A percentile compares a stretch with the other conserved stretches of the same genome.
phyloP scores from a whole-genome alignment of 2,329 filamentous ascomycete species.

The Penicillium freii region DNA sequence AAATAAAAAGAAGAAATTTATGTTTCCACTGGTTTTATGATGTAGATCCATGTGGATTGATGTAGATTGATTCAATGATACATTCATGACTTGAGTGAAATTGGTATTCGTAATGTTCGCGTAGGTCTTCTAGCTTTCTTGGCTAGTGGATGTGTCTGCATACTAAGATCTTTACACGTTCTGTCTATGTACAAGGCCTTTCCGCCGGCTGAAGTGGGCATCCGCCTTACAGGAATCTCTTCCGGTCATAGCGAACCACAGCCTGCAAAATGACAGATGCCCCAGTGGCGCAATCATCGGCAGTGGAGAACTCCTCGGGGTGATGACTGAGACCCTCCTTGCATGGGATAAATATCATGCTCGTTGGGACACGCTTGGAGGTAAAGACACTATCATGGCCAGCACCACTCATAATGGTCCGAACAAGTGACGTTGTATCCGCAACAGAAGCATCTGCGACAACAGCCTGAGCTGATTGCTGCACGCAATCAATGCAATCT shows the following conservation, averaged over 20 bases:
- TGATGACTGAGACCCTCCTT: slow-evolving; percentile 63
- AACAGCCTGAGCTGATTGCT: slow-evolving; percentile 57
- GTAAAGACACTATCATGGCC: slow-evolving; percentile 65
- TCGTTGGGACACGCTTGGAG: slow-evolving; percentile 58
- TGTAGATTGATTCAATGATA: neutral
- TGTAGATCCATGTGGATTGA: slow-evolving; percentile 30
- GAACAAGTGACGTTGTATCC: slow-evolving; percentile 45
- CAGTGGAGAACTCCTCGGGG: slow-evolving; percentile 60
- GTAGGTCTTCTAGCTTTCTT: neutral
- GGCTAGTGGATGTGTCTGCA: neutral
- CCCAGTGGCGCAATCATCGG: slow-evolving; percentile 59
- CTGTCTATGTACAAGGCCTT: neutral
- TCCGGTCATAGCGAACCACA: slow-evolving; percentile 37
- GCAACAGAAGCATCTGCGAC: slow-evolving; percentile 50
- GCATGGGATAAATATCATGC: slow-evolving; percentile 67
- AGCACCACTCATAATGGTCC: slow-evolving; percentile 61
- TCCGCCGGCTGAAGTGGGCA: neutral
- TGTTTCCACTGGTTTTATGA: slow-evolving; percentile 25
- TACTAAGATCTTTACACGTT: neutral
- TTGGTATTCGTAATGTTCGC: neutral
- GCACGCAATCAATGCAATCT: slow-evolving; percentile 66
- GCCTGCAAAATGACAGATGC: slow-evolving; percentile 44
- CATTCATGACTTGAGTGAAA: neutral
- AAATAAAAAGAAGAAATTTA: slow-evolving; percentile 28
- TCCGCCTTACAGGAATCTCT: slow-evolving; percentile 39